A percentile compares a stretch with the other conserved stretches of the same genome.
Evolutionary conservation across 1,139 yeast species (phyloP).

Genomic region (Geotrichum carabidarum): DNA sequence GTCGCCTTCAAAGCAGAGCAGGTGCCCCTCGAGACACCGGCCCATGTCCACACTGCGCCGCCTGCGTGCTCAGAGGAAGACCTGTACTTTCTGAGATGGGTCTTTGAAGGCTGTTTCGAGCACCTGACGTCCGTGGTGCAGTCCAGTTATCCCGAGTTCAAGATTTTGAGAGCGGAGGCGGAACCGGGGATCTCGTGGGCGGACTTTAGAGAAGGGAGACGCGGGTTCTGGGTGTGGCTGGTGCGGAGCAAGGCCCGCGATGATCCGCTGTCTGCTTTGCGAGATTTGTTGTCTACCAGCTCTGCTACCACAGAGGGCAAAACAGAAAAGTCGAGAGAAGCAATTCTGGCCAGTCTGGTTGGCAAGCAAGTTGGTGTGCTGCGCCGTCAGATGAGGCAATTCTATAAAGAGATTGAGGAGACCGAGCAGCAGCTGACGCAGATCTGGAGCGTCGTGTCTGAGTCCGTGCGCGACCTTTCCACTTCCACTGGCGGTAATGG

Average conservation of each 20-base stretch:
- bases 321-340: conserved; percentile 15
- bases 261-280: conserved; percentile 20
- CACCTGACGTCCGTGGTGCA: conserved; percentile 20
- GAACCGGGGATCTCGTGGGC: conserved; percentile 31
- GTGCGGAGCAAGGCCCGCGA: conserved; percentile 17
- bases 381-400: conserved; percentile 20
- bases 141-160: conserved; percentile 21
- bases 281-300: conserved; percentile 7
- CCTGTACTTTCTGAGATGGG: conserved; percentile 29
- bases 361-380: conserved; percentile 21
- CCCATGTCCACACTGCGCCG: conserved; percentile 18
- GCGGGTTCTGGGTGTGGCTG: conserved; percentile 29
- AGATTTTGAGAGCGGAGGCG: conserved; percentile 25
- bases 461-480: conserved; percentile 1
- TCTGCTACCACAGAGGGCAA: conserved; percentile 7
- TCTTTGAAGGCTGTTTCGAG: conserved; percentile 25
- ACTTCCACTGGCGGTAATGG: neutral
- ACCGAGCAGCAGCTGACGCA: conserved; percentile 21
- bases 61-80: conserved; percentile 25
- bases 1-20: conserved; percentile 21
- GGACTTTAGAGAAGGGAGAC: conserved; percentile 25
- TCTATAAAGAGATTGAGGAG: conserved; percentile 21
- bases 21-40: conserved; percentile 26
- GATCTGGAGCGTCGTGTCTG: conserved; percentile 18
- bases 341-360: conserved; percentile 18